phyloP scores from a whole-genome alignment of 2,329 filamentous ascomycete species.

The Lachnellula cervina region DNA sequence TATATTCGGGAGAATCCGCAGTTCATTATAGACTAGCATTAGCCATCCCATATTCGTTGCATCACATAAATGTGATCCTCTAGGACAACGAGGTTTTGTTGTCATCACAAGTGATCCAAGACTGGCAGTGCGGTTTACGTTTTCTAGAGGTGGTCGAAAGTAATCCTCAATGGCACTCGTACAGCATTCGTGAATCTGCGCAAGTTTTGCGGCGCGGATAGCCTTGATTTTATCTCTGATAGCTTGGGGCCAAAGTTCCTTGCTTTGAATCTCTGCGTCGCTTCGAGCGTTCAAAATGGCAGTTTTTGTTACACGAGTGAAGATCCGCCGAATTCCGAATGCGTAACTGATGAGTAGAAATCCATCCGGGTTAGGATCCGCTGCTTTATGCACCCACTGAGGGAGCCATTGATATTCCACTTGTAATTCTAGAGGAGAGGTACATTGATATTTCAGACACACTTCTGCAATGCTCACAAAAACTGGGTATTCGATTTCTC shows the following conservation, averaged over 20 bases:
- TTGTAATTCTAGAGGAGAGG: conserved; percentile 44
- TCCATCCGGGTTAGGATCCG: conserved; percentile 45
- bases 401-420: conserved; percentile 50
- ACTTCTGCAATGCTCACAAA: conserved; percentile 50
- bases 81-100: conserved; percentile 43
- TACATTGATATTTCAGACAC: conserved; percentile 47
- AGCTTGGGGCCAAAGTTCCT: conserved; percentile 41
- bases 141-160: conserved; percentile 28
- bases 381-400: conserved; percentile 44
- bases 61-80: conserved; percentile 46
- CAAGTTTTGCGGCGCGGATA: conserved; percentile 45
- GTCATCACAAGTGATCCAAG: conserved; percentile 31
- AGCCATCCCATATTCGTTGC: conserved; percentile 50
- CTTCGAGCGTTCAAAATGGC: conserved; percentile 43
- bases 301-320: conserved; percentile 46
- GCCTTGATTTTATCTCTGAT: conserved; percentile 47
- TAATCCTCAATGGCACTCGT: conserved; percentile 43
- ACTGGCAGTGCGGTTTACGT: conserved; percentile 14
- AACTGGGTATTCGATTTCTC: conserved; percentile 42
- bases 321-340: conserved; percentile 46
- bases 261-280: conserved; percentile 39
- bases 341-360: conserved; percentile 49
- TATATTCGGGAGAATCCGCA: conserved; percentile 40
- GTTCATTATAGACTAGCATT: conserved; percentile 46
- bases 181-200: conserved; percentile 46